Percentiles rank a stretch among this genome's conserved stretches.
These are phyloP conservation scores for Fermentozyma sake DNA, from an alignment of 1,139 yeast species.

Conservation along the genomic window DNA sequence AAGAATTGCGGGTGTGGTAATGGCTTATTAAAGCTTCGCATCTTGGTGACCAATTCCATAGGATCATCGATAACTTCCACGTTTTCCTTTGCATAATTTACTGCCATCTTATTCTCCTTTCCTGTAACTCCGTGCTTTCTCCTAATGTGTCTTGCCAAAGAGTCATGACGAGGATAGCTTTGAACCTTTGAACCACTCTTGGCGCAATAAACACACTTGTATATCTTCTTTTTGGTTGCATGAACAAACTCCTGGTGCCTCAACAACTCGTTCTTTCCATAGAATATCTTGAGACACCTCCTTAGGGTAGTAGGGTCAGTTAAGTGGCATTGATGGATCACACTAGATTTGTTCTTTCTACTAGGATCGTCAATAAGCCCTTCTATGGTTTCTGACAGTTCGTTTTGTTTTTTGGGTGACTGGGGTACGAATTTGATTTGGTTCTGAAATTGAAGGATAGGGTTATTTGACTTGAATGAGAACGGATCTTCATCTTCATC, in stretches of 20 bases:
- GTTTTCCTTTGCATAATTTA: conserved; percentile 44
- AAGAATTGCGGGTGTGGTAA: conserved; percentile 31
- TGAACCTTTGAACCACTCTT: conserved; percentile 34
- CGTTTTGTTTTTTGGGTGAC: conserved; percentile 7
- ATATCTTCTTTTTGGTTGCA: conserved; percentile 42
- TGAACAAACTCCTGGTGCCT: conserved; percentile 48
- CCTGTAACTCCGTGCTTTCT: conserved; percentile 46
- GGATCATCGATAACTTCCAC: conserved; percentile 37
- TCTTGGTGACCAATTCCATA: conserved; percentile 9
- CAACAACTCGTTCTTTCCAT: conserved; percentile 42
- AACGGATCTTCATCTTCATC: conserved; percentile 2
- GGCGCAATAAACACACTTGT: conserved; percentile 42
- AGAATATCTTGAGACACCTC: conserved; percentile 39
- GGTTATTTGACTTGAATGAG: neutral
- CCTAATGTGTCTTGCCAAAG: conserved; percentile 43
- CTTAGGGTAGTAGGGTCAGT: conserved; percentile 29
- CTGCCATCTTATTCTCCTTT: conserved; percentile 44
- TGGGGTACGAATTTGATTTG: conserved; percentile 9
- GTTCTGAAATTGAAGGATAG: conserved; percentile 6
- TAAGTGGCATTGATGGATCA: conserved; percentile 41
- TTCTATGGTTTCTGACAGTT: conserved; percentile 5
- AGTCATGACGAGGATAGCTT: conserved; percentile 45
- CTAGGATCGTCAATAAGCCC: conserved; percentile 12
- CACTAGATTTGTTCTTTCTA: conserved; percentile 24
- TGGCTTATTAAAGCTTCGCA: conserved; percentile 17